A percentile compares a stretch with the other conserved stretches of the same genome.
Conservation (phyloP, 495 filamentous ascomycete genomes). For the Lasiosphaeriaceae sp. region DNA sequence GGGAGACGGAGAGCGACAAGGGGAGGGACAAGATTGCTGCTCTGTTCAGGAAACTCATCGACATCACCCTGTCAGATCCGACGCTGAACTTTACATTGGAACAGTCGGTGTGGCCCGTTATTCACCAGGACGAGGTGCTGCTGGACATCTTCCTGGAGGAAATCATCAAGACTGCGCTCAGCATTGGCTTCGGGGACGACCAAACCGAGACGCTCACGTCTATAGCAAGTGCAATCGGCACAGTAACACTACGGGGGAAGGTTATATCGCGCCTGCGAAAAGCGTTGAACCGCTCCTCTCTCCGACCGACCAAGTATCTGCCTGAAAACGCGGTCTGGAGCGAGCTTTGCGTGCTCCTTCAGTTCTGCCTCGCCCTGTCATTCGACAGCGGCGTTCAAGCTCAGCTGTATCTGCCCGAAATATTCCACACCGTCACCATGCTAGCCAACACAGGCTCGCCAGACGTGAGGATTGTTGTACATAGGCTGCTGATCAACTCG, state of each 20-base stretch:
- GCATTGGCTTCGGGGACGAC: conserved; percentile 51
- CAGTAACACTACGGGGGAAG: conserved; percentile 57
- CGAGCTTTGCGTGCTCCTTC: conserved; percentile 60
- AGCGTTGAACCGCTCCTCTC: conserved; percentile 58
- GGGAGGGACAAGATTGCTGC: conserved; percentile 56
- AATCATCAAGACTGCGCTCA: conserved; percentile 55
- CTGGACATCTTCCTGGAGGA: conserved; percentile 63
- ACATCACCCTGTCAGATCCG: conserved; percentile 54
- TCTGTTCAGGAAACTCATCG: conserved; percentile 61
- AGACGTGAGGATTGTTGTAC: conserved; percentile 52
- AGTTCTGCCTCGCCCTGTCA: conserved; percentile 59
- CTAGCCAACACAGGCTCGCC: conserved; percentile 56
- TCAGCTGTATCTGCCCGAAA: conserved; percentile 60
- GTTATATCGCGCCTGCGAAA: conserved; percentile 59
- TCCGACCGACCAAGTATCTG: conserved; percentile 56
- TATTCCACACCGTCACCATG: conserved; percentile 66
- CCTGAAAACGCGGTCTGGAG: conserved; percentile 61
- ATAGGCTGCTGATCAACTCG: conserved; percentile 58
- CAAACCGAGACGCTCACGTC: conserved; percentile 58
- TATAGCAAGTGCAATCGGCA: conserved; percentile 55
- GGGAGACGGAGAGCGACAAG: conserved; percentile 57
- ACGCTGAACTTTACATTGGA: conserved; percentile 54
- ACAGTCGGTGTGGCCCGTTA: conserved; percentile 57
- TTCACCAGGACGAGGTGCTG: conserved; percentile 57
- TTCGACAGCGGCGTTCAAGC: conserved; percentile 62